A percentile compares a stretch with the other conserved stretches of the same genome.
Conservation (phyloP, 768 basidiomycete species). For the Boletus subcaerulescens region DNA sequence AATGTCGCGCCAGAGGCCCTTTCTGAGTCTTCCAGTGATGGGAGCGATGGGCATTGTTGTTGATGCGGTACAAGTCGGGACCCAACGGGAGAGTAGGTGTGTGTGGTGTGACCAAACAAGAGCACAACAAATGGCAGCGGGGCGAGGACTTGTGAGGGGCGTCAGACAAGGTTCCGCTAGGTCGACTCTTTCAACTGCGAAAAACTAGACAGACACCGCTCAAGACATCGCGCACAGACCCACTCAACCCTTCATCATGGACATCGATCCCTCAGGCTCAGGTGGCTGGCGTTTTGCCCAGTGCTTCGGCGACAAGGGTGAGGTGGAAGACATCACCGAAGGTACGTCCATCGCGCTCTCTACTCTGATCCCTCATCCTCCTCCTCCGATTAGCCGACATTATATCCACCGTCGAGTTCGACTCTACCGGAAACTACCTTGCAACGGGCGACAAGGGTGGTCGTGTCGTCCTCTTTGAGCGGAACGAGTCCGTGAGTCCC, state of each 20-base stretch:
- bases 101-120: conserved; percentile 28
- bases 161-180: conserved; percentile 12
- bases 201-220: conserved; percentile 8
- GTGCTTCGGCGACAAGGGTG: conserved; percentile 99
- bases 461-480: conserved; percentile 96
- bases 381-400: conserved; percentile 79
- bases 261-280: conserved; percentile 78
- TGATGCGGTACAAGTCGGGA: conserved; percentile 31
- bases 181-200: conserved; percentile 17
- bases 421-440: conserved; percentile 98
- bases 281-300: conserved; percentile 99
- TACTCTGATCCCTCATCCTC: conserved; percentile 14
- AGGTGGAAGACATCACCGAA: conserved; percentile 99
- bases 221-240: conserved; percentile 11
- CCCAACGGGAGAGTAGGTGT: not conserved
- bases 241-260: conserved; percentile 48
- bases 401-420: conserved; percentile 99
- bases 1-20: conserved; percentile 86
- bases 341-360: conserved; percentile 47
- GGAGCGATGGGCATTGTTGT: conserved; percentile 77
- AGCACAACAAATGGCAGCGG: conserved; percentile 28
- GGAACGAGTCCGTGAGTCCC: conserved; percentile 85
- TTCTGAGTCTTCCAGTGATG: conserved; percentile 92
- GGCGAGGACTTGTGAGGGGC: conserved; percentile 10
- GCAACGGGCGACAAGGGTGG: conserved; percentile 99